Percentiles rank a stretch among this genome's conserved stretches.
phyloP scores from a whole-genome alignment of 1,139 yeast genomes.

The Sugiyamaella sp. region DNA sequence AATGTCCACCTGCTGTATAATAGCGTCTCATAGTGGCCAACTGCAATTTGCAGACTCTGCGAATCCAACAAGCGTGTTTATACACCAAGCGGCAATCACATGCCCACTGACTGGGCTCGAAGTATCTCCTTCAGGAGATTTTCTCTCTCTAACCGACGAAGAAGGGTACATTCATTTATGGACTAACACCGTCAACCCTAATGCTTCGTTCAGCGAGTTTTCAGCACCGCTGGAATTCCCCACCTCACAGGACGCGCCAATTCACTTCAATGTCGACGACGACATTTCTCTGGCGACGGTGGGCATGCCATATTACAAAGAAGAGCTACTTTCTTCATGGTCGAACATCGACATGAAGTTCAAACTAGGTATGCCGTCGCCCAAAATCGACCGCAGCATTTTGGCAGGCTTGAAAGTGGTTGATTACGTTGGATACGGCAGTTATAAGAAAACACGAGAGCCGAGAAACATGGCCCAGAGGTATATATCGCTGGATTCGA shows the following conservation, averaged over 20 bases:
- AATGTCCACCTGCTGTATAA: slow-evolving; percentile 73
- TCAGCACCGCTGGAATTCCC: slow-evolving; percentile 58
- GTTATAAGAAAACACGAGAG: slow-evolving; percentile 53
- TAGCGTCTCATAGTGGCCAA: slow-evolving; percentile 78
- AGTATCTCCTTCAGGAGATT: slow-evolving; percentile 81
- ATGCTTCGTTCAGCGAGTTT: slow-evolving; percentile 49
- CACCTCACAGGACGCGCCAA: slow-evolving; percentile 37
- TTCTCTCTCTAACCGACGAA: slow-evolving; percentile 67
- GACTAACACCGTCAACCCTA: slow-evolving; percentile 47
- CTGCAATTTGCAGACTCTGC: slow-evolving; percentile 82
- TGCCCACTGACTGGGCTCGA: slow-evolving; percentile 60
- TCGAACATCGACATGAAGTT: slow-evolving; percentile 34
- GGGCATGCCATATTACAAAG: slow-evolving; percentile 88
- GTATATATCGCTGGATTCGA: slow-evolving; percentile 50
- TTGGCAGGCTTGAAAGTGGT: slow-evolving; percentile 35
- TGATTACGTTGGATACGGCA: slow-evolving; percentile 43
- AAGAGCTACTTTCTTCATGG: slow-evolving; percentile 79
- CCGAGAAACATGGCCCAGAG: slow-evolving; percentile 43
- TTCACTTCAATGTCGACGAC: slow-evolving; percentile 49
- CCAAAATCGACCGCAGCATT: slow-evolving; percentile 40
- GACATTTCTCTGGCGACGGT: slow-evolving; percentile 65
- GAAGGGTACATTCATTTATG: slow-evolving; percentile 73
- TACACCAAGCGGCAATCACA: slow-evolving; percentile 41
- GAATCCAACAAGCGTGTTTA: slow-evolving; percentile 66
- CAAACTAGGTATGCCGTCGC: slow-evolving; percentile 42